Base-by-base conservation (phyloP, 352 stramenopile species). In the Globisporangium spiculum region DNA sequence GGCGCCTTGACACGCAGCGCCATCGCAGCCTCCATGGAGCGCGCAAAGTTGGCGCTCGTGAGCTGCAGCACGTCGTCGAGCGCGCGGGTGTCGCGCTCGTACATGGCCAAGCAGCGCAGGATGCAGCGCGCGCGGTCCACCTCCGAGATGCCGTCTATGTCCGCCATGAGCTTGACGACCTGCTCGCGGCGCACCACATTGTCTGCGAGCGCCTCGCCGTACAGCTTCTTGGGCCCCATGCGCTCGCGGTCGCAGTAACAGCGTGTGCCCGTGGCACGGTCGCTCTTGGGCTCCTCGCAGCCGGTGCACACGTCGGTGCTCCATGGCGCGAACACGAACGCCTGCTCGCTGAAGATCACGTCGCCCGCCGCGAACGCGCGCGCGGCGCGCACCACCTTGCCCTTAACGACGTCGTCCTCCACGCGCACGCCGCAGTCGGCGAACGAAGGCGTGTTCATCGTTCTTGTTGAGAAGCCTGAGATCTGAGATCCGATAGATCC, bases 281-380 rank as follows among this genome's bases (percentile, higher is more conserved):
- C 53, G 46, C 67, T 75, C 56, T 71, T 63, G 3, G 69, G 73
- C 66, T 89, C 75, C 46, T 91, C 83, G 50, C 83, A 90, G 38
- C 60, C 69, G 10, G 79, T 73, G 62, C 83, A 91, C 36, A 91
- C 69, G 44, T 89, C 79, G 18, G 79, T 89, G 69, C 76, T 87
- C 85, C 86, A 93, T 9, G 80, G 67, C 14, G 83, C 86, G 63
- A 75, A 86, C 56, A 92, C 86, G 65, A 93, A 92, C 26, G 86
- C 83, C 65, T 88, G 64, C 68, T 93, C 86, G 61, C 76, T 83
- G 71, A 93, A 93, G 61, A 93, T 88, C 34, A 92, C 81, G 26
- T 90, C 79, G 6, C 85, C 85, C 4, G 83, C 73, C 32, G 77
- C 56, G 66, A 92, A 90, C 1, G 66, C 63, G 16, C 80, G 81